Conservation (phyloP, 352 stramenopile genomes). For the Pythium brachiatum region DNA sequence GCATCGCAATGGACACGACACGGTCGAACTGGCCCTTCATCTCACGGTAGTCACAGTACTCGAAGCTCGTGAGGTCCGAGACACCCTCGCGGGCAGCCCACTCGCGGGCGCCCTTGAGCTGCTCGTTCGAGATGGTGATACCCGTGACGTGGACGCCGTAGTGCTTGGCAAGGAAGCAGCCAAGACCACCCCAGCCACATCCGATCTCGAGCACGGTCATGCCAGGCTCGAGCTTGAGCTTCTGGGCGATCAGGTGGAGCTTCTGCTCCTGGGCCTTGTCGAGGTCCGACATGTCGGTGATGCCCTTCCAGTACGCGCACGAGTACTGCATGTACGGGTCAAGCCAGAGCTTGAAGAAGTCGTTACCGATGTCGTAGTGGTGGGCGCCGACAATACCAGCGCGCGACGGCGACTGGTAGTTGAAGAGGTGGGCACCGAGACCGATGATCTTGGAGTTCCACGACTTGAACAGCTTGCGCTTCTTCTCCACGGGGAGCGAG, state of each 20-base stretch:
- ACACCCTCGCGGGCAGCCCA: conserved; percentile 78
- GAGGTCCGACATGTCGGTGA: conserved; percentile 67
- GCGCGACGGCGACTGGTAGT: conserved; percentile 84
- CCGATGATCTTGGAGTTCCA: conserved; percentile 84
- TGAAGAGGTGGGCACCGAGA: conserved; percentile 77
- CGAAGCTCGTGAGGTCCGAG: conserved; percentile 83
- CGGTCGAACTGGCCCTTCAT: conserved; percentile 87
- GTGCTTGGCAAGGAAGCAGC: conserved; percentile 85
- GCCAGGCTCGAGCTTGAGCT: conserved; percentile 81
- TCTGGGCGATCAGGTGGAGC: conserved; percentile 83
- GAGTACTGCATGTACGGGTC: conserved; percentile 88
- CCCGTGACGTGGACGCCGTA: conserved; percentile 85
- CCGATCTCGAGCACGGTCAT: conserved; percentile 89
- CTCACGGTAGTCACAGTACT: conserved; percentile 90
- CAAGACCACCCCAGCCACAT: conserved; percentile 87
- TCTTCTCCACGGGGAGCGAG: conserved; percentile 62
- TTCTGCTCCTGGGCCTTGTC: conserved; percentile 86
- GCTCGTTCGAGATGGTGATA: conserved; percentile 90
- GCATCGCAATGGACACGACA: conserved; percentile 87
- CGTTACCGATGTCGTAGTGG: conserved; percentile 88
- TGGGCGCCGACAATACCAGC: conserved; percentile 79
- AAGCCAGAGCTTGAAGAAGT: conserved; percentile 89
- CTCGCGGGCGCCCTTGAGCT: conserved; percentile 83
- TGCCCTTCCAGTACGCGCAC: conserved; percentile 82
- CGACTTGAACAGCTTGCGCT: conserved; percentile 84